Conservation (phyloP, 495 filamentous ascomycete species). For the Penicillium cataractarum region DNA sequence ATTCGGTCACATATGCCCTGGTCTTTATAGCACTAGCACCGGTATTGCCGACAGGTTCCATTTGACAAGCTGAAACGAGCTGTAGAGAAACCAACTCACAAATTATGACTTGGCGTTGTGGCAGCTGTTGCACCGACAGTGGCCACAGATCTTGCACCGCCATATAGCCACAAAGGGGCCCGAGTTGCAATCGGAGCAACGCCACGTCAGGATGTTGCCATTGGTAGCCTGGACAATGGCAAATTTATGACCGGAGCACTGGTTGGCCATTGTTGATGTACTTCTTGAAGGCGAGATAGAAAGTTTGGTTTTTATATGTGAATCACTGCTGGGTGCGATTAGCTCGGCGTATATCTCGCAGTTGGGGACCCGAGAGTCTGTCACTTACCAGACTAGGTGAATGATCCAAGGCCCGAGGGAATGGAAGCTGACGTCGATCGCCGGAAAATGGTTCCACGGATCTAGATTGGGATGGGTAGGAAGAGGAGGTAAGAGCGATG, state of each 20-base stretch:
- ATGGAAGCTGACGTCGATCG: slow-evolving; percentile 32
- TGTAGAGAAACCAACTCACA: not conserved
- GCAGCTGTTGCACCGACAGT: slow-evolving; percentile 51
- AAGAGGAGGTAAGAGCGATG: not conserved
- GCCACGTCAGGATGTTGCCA: slow-evolving; percentile 54
- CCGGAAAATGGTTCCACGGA: slow-evolving; percentile 19
- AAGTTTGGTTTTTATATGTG: not conserved
- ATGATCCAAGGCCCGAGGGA: slow-evolving; percentile 27
- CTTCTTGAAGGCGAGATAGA: not conserved
- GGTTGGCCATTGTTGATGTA: slow-evolving; percentile 45
- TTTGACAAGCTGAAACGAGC: not conserved
- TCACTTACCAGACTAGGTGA: slow-evolving; percentile 27
- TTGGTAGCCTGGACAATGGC: slow-evolving; percentile 51
- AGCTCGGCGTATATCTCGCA: not conserved
- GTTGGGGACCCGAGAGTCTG: slow-evolving; percentile 25
- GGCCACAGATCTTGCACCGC: slow-evolving; percentile 53
- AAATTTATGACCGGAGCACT: slow-evolving; percentile 50
- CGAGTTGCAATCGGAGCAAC: slow-evolving; percentile 53
- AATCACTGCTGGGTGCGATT: slow-evolving; percentile 5
- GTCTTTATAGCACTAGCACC: too few species aligned
- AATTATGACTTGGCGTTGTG: slow-evolving; percentile 46
- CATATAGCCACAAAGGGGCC: slow-evolving; percentile 54
- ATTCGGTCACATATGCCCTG: too few species aligned
- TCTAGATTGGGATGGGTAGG: slow-evolving; percentile 1
- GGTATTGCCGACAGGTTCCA: not conserved